Evolutionary conservation across 208 protist genomes (phyloP).

Genomic region (Crithidia fasciculata): DNA sequence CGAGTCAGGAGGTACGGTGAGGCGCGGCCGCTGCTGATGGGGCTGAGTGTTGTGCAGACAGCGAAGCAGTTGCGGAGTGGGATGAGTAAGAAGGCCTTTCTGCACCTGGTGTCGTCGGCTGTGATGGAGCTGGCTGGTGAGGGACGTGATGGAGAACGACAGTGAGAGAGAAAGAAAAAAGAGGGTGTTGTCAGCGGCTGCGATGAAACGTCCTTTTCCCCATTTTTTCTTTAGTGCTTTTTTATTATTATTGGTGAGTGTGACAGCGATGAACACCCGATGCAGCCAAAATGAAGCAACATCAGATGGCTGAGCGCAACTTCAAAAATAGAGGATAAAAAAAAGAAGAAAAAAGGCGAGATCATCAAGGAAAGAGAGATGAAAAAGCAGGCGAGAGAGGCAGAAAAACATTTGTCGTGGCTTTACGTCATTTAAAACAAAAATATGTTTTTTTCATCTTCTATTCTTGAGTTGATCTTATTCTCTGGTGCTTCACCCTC

Average conservation of each 20-base stretch:
- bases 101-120: constrained; percentile 38
- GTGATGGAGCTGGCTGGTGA: constrained; percentile 41
- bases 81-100: constrained; percentile 43
- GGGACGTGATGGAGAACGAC: not conserved
- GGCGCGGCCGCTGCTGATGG: constrained; percentile 61
- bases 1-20: constrained; percentile 56
- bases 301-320: too few relatives aligned
- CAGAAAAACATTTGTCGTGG: too few relatives aligned
- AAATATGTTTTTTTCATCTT: not conserved
- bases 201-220: not conserved
- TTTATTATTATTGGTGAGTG: not conserved
- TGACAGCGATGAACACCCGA: too few relatives aligned
- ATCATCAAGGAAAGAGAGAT: too few relatives aligned
- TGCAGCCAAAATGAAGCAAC: too few relatives aligned
- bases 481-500: not conserved
- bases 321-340: too few relatives aligned
- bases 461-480: not conserved
- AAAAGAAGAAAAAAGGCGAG: too few relatives aligned
- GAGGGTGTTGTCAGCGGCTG: not conserved
- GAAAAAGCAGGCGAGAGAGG: too few relatives aligned
- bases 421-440: too few relatives aligned
- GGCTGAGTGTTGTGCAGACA: constrained; percentile 62
- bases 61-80: constrained; percentile 45
- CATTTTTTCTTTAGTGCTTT: not conserved
- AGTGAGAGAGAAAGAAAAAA: not conserved